A percentile compares a stretch with the other conserved stretches of the same genome.
phyloP scores from a whole-genome alignment of 2,329 filamentous ascomycete species.

The Metarhizium humberi region DNA sequence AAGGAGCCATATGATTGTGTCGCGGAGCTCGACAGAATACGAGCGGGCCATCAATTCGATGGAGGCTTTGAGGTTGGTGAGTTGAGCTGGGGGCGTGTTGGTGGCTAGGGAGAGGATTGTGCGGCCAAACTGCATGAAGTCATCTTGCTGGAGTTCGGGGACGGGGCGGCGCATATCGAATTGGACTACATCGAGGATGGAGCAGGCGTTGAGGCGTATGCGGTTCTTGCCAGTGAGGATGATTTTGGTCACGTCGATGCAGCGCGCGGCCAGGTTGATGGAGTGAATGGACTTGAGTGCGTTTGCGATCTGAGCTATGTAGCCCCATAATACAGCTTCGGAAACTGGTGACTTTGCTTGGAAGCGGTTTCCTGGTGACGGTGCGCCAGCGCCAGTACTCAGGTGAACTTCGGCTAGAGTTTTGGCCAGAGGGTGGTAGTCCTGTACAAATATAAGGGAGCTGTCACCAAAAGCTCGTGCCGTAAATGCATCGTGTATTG shows the following conservation, averaged over 20 bases:
- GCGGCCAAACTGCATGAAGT: constrained; percentile 75
- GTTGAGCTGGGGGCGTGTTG: constrained; percentile 45
- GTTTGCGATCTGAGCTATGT: constrained; percentile 83
- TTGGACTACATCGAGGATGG: constrained; percentile 81
- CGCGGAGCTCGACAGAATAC: constrained; percentile 71
- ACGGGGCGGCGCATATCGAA: constrained; percentile 62
- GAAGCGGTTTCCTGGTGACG: constrained; percentile 34
- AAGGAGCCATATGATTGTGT: constrained; percentile 75
- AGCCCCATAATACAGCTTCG: constrained; percentile 80
- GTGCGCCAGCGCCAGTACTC: constrained; percentile 15
- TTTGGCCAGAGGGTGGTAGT: constrained; percentile 86
- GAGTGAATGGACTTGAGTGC: constrained; percentile 80
- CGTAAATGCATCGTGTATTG: constrained; percentile 86
- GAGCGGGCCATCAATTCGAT: constrained; percentile 68
- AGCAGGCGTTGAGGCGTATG: constrained; percentile 79
- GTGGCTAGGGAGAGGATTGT: constrained; percentile 76
- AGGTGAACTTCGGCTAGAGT: constrained; percentile 81
- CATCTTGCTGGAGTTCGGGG: constrained; percentile 75
- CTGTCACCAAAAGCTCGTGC: constrained; percentile 88
- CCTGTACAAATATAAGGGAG: constrained; percentile 86
- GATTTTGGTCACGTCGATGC: constrained; percentile 81
- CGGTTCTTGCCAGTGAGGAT: constrained; percentile 85
- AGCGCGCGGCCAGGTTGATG: constrained; percentile 71
- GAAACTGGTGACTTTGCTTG: constrained; percentile 40
- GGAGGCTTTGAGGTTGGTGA: constrained; percentile 56